A percentile compares a stretch with the other conserved stretches of the same genome.
Evolutionary conservation across 306 rosid species (phyloP).

Genomic region (Rubus parviflorus): DNA sequence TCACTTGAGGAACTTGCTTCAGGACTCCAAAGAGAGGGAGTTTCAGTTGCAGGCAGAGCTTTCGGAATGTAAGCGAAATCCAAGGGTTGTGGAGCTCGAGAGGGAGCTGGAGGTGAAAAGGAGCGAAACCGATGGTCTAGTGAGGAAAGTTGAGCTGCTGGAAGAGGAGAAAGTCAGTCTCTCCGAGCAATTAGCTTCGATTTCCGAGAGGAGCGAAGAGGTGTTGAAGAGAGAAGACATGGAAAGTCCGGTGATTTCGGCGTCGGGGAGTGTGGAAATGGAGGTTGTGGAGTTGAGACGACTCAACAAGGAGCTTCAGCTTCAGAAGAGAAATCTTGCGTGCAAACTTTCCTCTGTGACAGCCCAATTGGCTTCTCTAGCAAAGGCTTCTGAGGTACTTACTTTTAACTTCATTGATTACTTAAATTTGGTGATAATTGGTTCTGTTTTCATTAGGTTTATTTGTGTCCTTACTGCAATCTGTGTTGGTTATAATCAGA

Average conservation of each 20-base stretch:
- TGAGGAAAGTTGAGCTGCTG: constrained; percentile 45
- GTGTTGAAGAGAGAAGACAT: constrained; percentile 34
- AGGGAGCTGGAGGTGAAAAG: constrained; percentile 43
- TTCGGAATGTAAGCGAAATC: constrained; percentile 49
- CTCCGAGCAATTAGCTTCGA: constrained; percentile 48
- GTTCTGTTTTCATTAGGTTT: neutral
- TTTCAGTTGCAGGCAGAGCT: constrained; percentile 75
- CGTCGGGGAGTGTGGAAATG: constrained; percentile 54
- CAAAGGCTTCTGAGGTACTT: constrained; percentile 67
- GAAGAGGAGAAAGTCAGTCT: constrained; percentile 64
- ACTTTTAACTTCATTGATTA: neutral
- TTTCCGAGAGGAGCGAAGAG: constrained; percentile 46
- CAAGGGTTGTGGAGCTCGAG: constrained; percentile 43
- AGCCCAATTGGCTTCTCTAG: constrained; percentile 56
- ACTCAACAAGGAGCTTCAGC: constrained; percentile 85
- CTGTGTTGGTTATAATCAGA: constrained; percentile 41
- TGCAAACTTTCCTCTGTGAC: constrained; percentile 69
- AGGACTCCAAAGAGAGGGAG: constrained; percentile 86
- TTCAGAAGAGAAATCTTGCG: constrained; percentile 82
- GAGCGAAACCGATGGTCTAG: constrained; percentile 54
- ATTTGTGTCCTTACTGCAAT: constrained; percentile 9
- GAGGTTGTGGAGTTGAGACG: constrained; percentile 91
- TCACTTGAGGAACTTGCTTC: constrained; percentile 71
- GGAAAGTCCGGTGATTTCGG: constrained; percentile 17
- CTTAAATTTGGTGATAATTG: neutral